phyloP scores from a whole-genome alignment of 2,329 filamentous ascomycete genomes.

The Fragosphaeria purpurea region DNA sequence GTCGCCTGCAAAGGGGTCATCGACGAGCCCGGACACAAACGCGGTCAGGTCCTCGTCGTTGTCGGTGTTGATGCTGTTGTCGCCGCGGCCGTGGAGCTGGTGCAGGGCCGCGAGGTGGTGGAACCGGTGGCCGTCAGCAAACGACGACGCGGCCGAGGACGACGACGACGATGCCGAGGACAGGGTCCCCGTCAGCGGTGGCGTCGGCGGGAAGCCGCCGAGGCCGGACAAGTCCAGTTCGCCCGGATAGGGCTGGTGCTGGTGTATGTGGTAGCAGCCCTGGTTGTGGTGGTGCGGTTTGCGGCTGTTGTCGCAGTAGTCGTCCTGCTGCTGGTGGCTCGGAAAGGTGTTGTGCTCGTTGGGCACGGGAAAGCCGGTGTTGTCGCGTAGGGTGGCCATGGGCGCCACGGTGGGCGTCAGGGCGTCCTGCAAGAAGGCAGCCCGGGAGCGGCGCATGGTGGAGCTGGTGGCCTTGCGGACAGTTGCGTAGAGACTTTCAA shows the following conservation, averaged over 20 bases:
- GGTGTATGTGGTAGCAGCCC: neutral
- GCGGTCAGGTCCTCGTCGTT: neutral
- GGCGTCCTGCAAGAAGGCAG: constrained; percentile 5
- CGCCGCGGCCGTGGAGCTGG: neutral
- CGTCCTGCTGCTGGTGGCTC: too few species aligned
- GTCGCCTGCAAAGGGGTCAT: constrained; percentile 20
- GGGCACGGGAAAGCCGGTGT: neutral
- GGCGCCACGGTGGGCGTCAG: constrained; percentile 11
- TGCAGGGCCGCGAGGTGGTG: neutral
- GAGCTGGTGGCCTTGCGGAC: constrained; percentile 21
- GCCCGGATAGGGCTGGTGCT: constrained; percentile 1
- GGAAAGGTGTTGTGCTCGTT: neutral
- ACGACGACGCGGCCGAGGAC: constrained; percentile 3
- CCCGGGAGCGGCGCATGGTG: constrained; percentile 13
- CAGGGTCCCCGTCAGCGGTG: constrained; percentile 8
- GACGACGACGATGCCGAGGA: constrained; percentile 7
- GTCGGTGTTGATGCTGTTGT: neutral
- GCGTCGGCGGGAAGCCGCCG: constrained; percentile 4
- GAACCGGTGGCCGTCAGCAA: neutral
- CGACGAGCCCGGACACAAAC: constrained; percentile 17
- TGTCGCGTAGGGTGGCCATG: constrained; percentile 10
- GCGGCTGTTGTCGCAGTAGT: neutral
- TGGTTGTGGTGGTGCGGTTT: constrained; percentile 4
- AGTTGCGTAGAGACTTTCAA: constrained; percentile 21
- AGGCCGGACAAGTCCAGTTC: neutral